These are phyloP conservation scores for Phytophthora cajani DNA, from an alignment of 352 stramenopile genomes.

Conservation along the genomic window DNA sequence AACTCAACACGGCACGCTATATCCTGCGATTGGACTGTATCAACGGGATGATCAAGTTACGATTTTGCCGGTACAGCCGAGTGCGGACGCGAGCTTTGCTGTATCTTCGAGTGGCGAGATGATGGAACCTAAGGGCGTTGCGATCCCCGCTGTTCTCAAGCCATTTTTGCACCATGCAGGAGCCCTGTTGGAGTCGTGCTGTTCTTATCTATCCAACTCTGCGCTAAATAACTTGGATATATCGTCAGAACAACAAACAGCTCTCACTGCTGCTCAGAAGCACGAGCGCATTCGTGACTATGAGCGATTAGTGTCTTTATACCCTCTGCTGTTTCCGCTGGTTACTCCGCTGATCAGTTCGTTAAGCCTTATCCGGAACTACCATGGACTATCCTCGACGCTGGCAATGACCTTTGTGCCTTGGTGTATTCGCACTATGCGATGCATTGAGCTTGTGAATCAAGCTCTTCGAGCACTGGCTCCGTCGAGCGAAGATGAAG, in stretches of 20 bases:
- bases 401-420: slow-evolving; percentile 81
- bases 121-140: slow-evolving; percentile 44
- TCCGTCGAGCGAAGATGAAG: slow-evolving; percentile 30
- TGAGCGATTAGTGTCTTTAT: slow-evolving; percentile 42
- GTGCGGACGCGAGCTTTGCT: slow-evolving; percentile 39
- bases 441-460: slow-evolving; percentile 71
- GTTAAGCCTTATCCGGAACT: slow-evolving; percentile 69
- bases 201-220: slow-evolving; percentile 51
- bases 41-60: slow-evolving; percentile 91
- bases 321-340: slow-evolving; percentile 69
- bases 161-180: slow-evolving; percentile 78
- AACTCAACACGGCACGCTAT: slow-evolving; percentile 88
- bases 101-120: slow-evolving; percentile 30
- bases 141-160: slow-evolving; percentile 74
- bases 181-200: slow-evolving; percentile 63
- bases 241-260: slow-evolving; percentile 27
- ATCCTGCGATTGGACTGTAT: slow-evolving; percentile 89
- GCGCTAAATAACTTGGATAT: slow-evolving; percentile 34
- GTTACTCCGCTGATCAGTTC: slow-evolving; percentile 73
- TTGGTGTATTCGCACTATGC: slow-evolving; percentile 74
- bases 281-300: slow-evolving; percentile 27
- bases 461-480: slow-evolving; percentile 50
- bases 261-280: slow-evolving; percentile 25
- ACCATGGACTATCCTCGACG: slow-evolving; percentile 69
- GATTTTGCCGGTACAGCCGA: slow-evolving; percentile 72